These are phyloP conservation scores for Butyriboletus loyo DNA, from an alignment of 768 basidiomycete genomes.

Conservation along the genomic window DNA sequence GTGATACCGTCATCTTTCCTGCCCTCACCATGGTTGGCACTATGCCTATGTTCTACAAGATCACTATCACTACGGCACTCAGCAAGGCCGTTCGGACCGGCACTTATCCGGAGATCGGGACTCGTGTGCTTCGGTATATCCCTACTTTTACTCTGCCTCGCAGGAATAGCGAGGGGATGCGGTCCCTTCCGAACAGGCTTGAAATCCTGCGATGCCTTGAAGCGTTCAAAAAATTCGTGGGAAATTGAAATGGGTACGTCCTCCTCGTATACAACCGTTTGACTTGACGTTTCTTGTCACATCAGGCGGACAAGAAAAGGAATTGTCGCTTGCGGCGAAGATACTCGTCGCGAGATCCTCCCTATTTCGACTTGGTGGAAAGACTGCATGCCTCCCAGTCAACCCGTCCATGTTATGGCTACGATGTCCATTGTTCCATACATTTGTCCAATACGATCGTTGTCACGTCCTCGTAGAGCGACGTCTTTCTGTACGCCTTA, in stretches of 20 bases:
- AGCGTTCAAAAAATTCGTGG: neutral
- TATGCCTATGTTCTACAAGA: neutral
- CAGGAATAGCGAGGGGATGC: neutral
- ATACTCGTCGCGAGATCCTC: too few species aligned
- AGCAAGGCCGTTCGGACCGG: neutral
- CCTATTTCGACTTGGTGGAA: too few species aligned
- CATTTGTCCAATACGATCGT: neutral
- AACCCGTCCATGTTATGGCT: neutral
- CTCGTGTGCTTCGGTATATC: neutral
- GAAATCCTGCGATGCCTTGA: neutral
- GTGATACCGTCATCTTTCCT: neutral
- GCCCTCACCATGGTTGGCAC: too few species aligned
- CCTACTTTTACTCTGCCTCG: neutral
- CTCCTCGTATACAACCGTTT: too few species aligned
- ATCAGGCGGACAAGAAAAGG: too few species aligned
- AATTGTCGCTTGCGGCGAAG: too few species aligned
- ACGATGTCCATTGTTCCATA: conserved; percentile 13
- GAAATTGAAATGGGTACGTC: neutral
- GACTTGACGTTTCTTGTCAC: too few species aligned
- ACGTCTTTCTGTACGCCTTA: neutral
- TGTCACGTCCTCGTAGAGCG: neutral
- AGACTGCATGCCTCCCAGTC: too few species aligned
- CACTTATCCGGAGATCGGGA: neutral
- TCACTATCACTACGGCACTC: neutral
- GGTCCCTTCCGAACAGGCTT: neutral